Evolutionary conservation across 2,329 filamentous ascomycete genomes (phyloP).

Genomic region (Falciphora oryzae): DNA sequence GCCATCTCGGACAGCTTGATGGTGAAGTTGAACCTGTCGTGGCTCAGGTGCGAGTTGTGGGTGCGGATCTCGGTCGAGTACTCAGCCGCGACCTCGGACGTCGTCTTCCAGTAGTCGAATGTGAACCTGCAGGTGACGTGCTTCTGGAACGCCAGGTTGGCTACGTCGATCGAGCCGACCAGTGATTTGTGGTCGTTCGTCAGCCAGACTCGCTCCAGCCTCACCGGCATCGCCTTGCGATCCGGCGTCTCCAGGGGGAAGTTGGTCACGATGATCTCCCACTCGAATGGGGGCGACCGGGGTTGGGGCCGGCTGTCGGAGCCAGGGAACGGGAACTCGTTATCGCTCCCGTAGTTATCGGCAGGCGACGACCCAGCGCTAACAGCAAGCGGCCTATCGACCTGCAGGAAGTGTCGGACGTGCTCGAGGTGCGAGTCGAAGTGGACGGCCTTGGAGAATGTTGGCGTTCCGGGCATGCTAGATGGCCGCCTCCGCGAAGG

Average conservation of each 20-base stretch:
- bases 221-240: slow-evolving; percentile 61
- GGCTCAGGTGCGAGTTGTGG: slow-evolving; percentile 49
- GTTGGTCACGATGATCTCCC: slow-evolving; percentile 81
- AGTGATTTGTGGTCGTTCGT: slow-evolving; percentile 83
- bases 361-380: slow-evolving; percentile 90
- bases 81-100: slow-evolving; percentile 88
- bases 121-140: slow-evolving; percentile 88
- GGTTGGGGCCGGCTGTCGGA: slow-evolving; percentile 17
- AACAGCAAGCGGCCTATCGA: slow-evolving; percentile 91
- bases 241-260: slow-evolving; percentile 65
- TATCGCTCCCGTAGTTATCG: slow-evolving; percentile 80
- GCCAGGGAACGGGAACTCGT: slow-evolving; percentile 76
- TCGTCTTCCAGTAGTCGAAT: slow-evolving; percentile 97
- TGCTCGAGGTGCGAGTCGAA: slow-evolving; percentile 97
- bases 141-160: slow-evolving; percentile 88
- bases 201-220: slow-evolving; percentile 79
- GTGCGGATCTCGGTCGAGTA: slow-evolving; percentile 70
- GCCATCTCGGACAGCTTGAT: slow-evolving; percentile 89
- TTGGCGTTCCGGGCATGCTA: slow-evolving; percentile 96
- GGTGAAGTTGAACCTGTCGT: slow-evolving; percentile 88
- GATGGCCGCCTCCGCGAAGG: slow-evolving; percentile 77
- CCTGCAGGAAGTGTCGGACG: slow-evolving; percentile 89
- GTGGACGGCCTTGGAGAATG: slow-evolving; percentile 95
- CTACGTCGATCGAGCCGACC: slow-evolving; percentile 75
- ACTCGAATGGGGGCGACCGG: slow-evolving; percentile 60